Evolutionary conservation across 202 grass and related monocot species (phyloP).

Genomic region (Zoysia matrella): DNA sequence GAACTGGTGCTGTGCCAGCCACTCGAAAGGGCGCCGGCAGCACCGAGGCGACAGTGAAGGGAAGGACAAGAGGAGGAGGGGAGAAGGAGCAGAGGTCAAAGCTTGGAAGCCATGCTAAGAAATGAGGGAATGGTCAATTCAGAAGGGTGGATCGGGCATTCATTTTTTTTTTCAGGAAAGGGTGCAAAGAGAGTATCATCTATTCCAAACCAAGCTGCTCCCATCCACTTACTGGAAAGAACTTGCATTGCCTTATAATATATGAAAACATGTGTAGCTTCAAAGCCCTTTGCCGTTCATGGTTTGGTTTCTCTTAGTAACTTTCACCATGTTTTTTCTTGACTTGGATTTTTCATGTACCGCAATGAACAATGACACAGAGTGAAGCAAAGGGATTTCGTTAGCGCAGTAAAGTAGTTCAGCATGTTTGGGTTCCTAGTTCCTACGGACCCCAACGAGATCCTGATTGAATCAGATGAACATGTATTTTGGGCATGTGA

Average conservation of each 20-base stretch:
- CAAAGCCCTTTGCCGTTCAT: background rate
- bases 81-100: slow-evolving; percentile 49
- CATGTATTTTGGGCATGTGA: background rate
- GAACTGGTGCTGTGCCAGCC: background rate
- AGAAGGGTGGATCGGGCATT: background rate
- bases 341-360: background rate
- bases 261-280: slow-evolving; percentile 9
- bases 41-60: slow-evolving; percentile 1
- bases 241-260: background rate
- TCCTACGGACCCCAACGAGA: background rate
- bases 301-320: slow-evolving; percentile 8
- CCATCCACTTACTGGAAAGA: slow-evolving; percentile 5
- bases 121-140: slow-evolving; percentile 19
- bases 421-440: background rate
- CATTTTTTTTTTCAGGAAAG: background rate
- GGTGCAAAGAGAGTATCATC: background rate
- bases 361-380: slow-evolving; percentile 7
- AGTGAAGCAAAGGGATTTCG: background rate
- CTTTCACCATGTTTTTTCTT: background rate
- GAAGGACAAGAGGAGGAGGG: slow-evolving; percentile 37
- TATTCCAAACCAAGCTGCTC: background rate
- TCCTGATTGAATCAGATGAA: background rate
- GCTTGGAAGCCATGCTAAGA: slow-evolving; percentile 43
- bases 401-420: background rate
- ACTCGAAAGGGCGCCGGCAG: background rate